Evolutionary conservation across 805 yeast species (phyloP), one percentile per base, ranked within the genome.

Genomic region (Komagataella phaffii): DNA sequence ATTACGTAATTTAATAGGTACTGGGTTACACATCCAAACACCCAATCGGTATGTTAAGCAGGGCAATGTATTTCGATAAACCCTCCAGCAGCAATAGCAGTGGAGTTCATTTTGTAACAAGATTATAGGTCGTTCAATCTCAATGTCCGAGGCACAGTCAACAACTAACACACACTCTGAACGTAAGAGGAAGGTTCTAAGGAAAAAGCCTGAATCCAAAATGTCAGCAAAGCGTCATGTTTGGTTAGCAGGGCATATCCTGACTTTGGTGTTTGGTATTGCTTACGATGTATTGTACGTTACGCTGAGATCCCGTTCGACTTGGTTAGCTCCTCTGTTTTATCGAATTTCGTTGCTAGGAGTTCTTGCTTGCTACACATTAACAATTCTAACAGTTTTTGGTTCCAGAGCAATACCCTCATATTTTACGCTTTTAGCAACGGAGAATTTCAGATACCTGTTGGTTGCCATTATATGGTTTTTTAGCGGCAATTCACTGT

Each of bases 361-460:
- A 14, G 75, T 80, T 0, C 60, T 77, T 44, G 50, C 67, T 10
- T 72, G 89, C 3, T 74, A 80, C 58, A 54, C 73, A 1, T 67
- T 81, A 46, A 74, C 87, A 1, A 68, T 79, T 50, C 59, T 74
- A 36, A 82, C 83, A 48, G 79, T 79, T 56, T 82, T 81, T 67
- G 81, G 81, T 21, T 69, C 79, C 17, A 68, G 71, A 24, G 58
- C 69, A 4, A 71, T 75, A 50, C 95, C 95, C 6, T 73, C 81
- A 4, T 73, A 80, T 61, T 75, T 76, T 52, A 78, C 81, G 3
- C 68, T 89, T 61, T 61, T 87, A 51, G 81, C 89, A 7, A 78
- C 88, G 21, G 88, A 80, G 57, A 85, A 86, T 62, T 85, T 85
- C 71, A 96, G 88, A 65, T 79, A 77, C 60, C 67, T 81, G 51